phyloP scores from a whole-genome alignment of 345 rosid genomes.

The Ceriops decandra region DNA sequence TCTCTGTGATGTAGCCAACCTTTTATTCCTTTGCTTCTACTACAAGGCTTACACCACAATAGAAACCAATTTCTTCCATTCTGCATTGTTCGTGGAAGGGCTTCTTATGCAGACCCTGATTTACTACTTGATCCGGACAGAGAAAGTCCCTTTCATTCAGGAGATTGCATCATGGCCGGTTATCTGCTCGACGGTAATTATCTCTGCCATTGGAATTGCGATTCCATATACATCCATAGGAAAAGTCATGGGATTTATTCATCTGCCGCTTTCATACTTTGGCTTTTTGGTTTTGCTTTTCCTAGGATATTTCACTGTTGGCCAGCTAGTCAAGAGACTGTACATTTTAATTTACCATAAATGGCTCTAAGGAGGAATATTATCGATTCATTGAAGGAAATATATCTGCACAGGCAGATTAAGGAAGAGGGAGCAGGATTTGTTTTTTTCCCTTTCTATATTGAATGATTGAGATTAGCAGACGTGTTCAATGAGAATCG shows the following conservation, averaged over 20 bases:
- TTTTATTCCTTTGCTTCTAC: constrained; percentile 43
- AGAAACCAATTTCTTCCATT: constrained; percentile 32
- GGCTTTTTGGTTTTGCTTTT: constrained; percentile 57
- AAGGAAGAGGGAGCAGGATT: neutral
- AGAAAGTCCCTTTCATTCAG: constrained; percentile 58
- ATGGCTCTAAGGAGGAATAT: constrained; percentile 41
- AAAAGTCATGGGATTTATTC: constrained; percentile 37
- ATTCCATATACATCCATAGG: constrained; percentile 45
- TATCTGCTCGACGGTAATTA: constrained; percentile 41
- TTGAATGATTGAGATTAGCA: constrained; percentile 15
- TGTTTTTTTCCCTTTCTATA: constrained; percentile 12
- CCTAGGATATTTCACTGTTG: constrained; percentile 49
- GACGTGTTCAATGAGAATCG: neutral
- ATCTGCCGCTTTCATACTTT: constrained; percentile 47
- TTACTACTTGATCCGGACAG: constrained; percentile 60
- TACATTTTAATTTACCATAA: constrained; percentile 46
- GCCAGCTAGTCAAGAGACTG: constrained; percentile 57
- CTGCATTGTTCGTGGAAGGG: constrained; percentile 64
- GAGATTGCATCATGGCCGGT: constrained; percentile 64
- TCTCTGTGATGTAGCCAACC: constrained; percentile 41
- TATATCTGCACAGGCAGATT: neutral
- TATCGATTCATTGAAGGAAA: neutral
- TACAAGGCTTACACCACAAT: constrained; percentile 1
- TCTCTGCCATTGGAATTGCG: constrained; percentile 51
- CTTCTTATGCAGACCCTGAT: constrained; percentile 64